These are phyloP conservation scores for Westerdykella aurantiaca DNA, from an alignment of 2,329 filamentous ascomycete genomes.

Conservation along the genomic window DNA sequence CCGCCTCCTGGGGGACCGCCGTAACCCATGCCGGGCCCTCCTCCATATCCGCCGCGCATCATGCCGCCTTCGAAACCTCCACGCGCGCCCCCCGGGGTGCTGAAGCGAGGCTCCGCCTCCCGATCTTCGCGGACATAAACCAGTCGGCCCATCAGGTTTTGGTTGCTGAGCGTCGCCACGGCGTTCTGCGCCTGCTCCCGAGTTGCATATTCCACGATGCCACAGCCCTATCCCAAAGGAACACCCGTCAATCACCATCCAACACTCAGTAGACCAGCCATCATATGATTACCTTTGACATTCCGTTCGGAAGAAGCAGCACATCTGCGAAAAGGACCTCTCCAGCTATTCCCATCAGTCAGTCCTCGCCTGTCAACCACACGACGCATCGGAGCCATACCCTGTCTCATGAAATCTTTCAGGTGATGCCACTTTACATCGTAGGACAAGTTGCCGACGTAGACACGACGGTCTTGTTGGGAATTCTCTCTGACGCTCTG, in stretches of 20 bases:
- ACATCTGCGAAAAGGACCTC: slow-evolving; percentile 99
- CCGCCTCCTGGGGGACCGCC: slow-evolving; percentile 52
- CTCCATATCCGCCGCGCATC: slow-evolving; percentile 35
- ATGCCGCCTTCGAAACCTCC: slow-evolving; percentile 45
- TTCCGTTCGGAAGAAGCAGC: slow-evolving; percentile 99
- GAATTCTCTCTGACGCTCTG: slow-evolving; percentile 87
- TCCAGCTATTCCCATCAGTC: slow-evolving; percentile 67
- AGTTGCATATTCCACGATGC: slow-evolving; percentile 99
- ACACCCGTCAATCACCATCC: slow-evolving; percentile 98
- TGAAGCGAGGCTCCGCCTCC: slow-evolving; percentile 95
- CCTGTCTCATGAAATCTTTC: slow-evolving; percentile 99
- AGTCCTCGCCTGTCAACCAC: slow-evolving; percentile 16
- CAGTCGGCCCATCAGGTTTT: slow-evolving; percentile 96
- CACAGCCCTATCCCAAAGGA: slow-evolving; percentile 98
- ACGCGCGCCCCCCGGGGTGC: slow-evolving; percentile 56
- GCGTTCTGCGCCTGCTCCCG: slow-evolving; percentile 98
- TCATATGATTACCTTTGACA: slow-evolving; percentile 99
- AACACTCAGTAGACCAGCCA: slow-evolving; percentile 70
- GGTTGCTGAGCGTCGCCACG: slow-evolving; percentile 96
- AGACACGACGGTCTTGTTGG: slow-evolving; percentile 98
- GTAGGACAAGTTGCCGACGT: slow-evolving; percentile 97
- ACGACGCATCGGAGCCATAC: slow-evolving; percentile 51
- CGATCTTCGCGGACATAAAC: slow-evolving; percentile 99
- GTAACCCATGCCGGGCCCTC: slow-evolving; percentile 41
- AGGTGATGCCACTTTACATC: slow-evolving; percentile 99